Conservation (phyloP, 192 early-diverging fungal genomes). For the Funneliformis mosseae region DNA sequence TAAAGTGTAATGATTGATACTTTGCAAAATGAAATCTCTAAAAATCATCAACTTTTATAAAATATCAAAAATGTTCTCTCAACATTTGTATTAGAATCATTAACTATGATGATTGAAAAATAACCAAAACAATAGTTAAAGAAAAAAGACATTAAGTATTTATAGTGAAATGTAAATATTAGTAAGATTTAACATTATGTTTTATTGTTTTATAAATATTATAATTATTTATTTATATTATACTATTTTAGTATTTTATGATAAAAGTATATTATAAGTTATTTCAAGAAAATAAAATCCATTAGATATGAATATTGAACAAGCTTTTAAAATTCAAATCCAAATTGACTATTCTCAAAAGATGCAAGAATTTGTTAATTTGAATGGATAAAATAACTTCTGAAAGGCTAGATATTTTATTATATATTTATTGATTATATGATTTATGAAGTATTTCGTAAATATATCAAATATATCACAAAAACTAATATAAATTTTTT, state of each 20-base stretch:
- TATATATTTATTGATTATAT: not conserved
- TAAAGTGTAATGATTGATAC: too few species aligned
- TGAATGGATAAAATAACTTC: not conserved
- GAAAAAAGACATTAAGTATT: not conserved
- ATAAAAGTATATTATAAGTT: not conserved
- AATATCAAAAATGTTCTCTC: not conserved
- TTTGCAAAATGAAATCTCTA: not conserved
- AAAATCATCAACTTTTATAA: not conserved
- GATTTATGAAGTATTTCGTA: not conserved
- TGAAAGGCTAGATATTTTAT: not conserved
- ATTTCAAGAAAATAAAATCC: constrained; percentile 4
- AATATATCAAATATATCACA: too few species aligned
- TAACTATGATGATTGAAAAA: not conserved
- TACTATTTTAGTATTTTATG: not conserved
- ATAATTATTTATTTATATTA: too few species aligned
- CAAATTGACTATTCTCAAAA: not conserved
- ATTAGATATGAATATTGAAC: not conserved
- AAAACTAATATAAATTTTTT: constrained; percentile 4
- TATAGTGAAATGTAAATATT: not conserved
- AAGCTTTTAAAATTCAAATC: not conserved
- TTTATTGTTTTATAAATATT: not conserved
- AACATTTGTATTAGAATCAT: not conserved
- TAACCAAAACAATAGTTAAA: not conserved
- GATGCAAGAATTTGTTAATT: not conserved
- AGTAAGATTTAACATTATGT: not conserved